Percentiles rank a stretch among this genome's conserved stretches.
These are phyloP conservation scores for Amphirosellinia nigrospora DNA, from an alignment of 495 filamentous ascomycete genomes.

Conservation along the genomic window DNA sequence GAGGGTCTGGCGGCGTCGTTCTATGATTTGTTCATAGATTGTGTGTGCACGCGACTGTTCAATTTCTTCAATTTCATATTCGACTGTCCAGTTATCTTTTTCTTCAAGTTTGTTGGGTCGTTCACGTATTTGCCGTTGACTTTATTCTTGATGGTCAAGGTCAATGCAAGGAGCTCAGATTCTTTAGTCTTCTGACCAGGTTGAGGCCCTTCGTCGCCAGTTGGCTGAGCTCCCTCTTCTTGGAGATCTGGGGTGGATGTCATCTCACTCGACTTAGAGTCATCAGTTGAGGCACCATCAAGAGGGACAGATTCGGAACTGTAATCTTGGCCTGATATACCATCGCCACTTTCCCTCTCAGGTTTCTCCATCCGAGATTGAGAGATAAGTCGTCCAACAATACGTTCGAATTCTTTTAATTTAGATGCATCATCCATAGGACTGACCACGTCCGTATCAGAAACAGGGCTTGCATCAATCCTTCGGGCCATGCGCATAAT, in stretches of 20 bases:
- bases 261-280: constrained; percentile 15
- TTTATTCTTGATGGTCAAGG: constrained; percentile 71
- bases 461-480: constrained; percentile 30
- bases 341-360: constrained; percentile 30
- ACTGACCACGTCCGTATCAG: constrained; percentile 27
- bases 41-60: constrained; percentile 40
- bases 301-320: constrained; percentile 12
- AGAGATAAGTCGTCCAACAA: constrained; percentile 46
- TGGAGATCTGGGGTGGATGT: background rate
- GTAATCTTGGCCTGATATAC: constrained; percentile 8
- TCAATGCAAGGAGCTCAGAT: constrained; percentile 64
- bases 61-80: constrained; percentile 74
- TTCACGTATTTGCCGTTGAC: constrained; percentile 70
- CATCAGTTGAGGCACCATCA: constrained; percentile 2
- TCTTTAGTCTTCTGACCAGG: constrained; percentile 18
- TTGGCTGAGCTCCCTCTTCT: background rate
- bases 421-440: constrained; percentile 37
- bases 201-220: constrained; percentile 17
- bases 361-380: constrained; percentile 37
- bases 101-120: constrained; percentile 60
- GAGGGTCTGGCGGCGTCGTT: constrained; percentile 55
- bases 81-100: constrained; percentile 65
- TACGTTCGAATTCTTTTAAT: constrained; percentile 47
- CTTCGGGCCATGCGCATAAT: constrained; percentile 35
- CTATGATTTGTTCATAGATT: constrained; percentile 58